A percentile compares a stretch with the other conserved stretches of the same genome.
These are phyloP conservation scores for Setaria viridis DNA, from an alignment of 202 grass and related monocot genomes.

Conservation along the genomic window DNA sequence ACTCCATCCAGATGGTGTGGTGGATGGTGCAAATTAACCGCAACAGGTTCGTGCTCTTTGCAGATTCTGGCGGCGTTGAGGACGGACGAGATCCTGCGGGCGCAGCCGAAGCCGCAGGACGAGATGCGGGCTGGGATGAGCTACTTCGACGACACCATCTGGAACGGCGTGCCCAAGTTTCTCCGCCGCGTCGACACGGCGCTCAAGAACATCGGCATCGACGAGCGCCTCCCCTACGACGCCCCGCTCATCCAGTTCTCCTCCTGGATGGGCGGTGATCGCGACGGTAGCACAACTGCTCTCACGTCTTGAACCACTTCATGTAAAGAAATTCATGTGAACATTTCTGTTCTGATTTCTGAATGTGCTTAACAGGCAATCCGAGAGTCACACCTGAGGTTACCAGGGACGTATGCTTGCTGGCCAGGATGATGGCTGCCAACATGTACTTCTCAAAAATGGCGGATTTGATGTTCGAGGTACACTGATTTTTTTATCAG, in stretches of 20 bases:
- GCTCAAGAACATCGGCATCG: no score
- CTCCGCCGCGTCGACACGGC: no score
- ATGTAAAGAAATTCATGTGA: background rate
- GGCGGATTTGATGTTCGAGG: conserved; percentile 85
- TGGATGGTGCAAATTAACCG: no score
- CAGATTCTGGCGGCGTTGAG: conserved; percentile 88
- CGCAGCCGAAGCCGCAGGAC: conserved; percentile 79
- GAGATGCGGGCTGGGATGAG: conserved; percentile 52
- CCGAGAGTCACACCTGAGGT: background rate
- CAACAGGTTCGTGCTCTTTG: background rate
- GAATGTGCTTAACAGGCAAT: conserved; percentile 44
- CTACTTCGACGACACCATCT: no score
- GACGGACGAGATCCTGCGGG: conserved; percentile 83
- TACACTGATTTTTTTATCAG: background rate
- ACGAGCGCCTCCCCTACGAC: no score
- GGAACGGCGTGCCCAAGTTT: no score
- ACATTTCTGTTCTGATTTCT: background rate
- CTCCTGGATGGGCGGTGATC: no score
- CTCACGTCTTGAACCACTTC: background rate
- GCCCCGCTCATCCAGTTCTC: no score
- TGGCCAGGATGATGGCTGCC: conserved; percentile 88
- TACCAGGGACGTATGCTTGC: conserved; percentile 67
- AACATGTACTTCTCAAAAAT: conserved; percentile 92
- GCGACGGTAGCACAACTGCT: conserved; percentile 45
- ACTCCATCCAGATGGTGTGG: no score